Conservation (phyloP, 495 filamentous ascomycete species). For the Evernia prunastri region DNA sequence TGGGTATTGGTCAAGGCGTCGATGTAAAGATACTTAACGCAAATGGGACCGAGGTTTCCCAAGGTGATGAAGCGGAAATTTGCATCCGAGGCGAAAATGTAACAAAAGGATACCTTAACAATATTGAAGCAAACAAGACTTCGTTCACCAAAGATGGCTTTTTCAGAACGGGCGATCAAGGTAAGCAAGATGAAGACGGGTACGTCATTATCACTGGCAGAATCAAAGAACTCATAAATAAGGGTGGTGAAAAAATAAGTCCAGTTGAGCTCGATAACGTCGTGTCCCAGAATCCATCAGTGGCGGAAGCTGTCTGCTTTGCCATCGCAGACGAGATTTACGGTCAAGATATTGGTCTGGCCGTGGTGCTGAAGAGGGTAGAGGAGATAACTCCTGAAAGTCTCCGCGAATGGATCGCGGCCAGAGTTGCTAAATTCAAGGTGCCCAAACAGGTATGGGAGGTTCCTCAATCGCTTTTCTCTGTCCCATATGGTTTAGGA, state of each 20-base stretch:
- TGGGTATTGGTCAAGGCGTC: conserved; percentile 74
- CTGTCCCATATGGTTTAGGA: neutral
- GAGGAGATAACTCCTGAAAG: conserved; percentile 46
- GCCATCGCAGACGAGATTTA: conserved; percentile 55
- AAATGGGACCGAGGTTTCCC: conserved; percentile 52
- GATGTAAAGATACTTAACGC: conserved; percentile 69
- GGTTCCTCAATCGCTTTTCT: conserved; percentile 8
- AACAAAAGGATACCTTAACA: conserved; percentile 77
- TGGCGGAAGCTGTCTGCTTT: conserved; percentile 74
- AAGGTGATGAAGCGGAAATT: conserved; percentile 67
- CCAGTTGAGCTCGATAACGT: conserved; percentile 82
- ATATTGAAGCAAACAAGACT: conserved; percentile 59
- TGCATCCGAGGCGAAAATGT: conserved; percentile 74
- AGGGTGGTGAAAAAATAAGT: conserved; percentile 75
- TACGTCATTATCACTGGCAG: conserved; percentile 72
- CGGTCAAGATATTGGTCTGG: conserved; percentile 74
- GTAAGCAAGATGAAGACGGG: conserved; percentile 63
- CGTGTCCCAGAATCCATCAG: conserved; percentile 57
- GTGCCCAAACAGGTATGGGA: conserved; percentile 67
- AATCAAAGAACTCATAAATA: conserved; percentile 82
- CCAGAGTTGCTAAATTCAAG: conserved; percentile 73
- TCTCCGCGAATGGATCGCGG: conserved; percentile 57
- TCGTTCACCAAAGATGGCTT: conserved; percentile 65
- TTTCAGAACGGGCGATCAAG: conserved; percentile 83
- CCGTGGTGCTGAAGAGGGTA: conserved; percentile 64